These are phyloP conservation scores for Babesia microti DNA, from an alignment of 169 alveolate genomes.

Conservation along the genomic window DNA sequence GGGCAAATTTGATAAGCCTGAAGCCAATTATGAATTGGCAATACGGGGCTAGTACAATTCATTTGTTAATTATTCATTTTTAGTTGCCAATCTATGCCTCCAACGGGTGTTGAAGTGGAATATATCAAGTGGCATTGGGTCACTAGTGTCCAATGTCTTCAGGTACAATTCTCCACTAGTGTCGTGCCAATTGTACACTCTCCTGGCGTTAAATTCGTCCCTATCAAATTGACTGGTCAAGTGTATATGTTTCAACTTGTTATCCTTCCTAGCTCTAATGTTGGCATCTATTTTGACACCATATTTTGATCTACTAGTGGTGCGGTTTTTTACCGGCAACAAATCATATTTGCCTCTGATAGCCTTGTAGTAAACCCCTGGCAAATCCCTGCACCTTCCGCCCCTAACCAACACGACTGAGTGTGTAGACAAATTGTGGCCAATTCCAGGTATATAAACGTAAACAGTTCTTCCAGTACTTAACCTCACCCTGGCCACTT, in stretches of 20 bases:
- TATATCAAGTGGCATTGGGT: conserved; percentile 49
- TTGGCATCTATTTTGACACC: conserved; percentile 45
- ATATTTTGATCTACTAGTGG: conserved; percentile 57
- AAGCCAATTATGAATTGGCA: too few relatives aligned
- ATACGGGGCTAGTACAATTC: too few relatives aligned
- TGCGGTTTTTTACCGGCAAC: conserved; percentile 69
- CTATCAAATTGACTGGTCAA: conserved; percentile 50
- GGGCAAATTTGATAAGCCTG: too few relatives aligned
- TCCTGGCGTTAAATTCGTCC: conserved; percentile 41
- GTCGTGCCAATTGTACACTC: conserved; percentile 45
- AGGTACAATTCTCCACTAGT: conserved; percentile 34
- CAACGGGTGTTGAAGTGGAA: conserved; percentile 55
- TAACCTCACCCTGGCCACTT: conserved; percentile 69
- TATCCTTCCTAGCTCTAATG: conserved; percentile 14
- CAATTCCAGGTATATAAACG: conserved; percentile 71
- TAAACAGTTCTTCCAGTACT: conserved; percentile 67
- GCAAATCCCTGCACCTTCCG: conserved; percentile 70
- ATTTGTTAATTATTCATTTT: too few relatives aligned
- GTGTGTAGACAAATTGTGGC: conserved; percentile 69
- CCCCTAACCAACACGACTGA: conserved; percentile 70
- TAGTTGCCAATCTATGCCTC: too few relatives aligned
- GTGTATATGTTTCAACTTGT: conserved; percentile 46
- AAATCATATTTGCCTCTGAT: conserved; percentile 69
- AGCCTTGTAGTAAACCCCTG: conserved; percentile 73
- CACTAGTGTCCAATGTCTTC: conserved; percentile 41